Evolutionary conservation across 345 rosid species (phyloP).

Genomic region (Camelina hispida): DNA sequence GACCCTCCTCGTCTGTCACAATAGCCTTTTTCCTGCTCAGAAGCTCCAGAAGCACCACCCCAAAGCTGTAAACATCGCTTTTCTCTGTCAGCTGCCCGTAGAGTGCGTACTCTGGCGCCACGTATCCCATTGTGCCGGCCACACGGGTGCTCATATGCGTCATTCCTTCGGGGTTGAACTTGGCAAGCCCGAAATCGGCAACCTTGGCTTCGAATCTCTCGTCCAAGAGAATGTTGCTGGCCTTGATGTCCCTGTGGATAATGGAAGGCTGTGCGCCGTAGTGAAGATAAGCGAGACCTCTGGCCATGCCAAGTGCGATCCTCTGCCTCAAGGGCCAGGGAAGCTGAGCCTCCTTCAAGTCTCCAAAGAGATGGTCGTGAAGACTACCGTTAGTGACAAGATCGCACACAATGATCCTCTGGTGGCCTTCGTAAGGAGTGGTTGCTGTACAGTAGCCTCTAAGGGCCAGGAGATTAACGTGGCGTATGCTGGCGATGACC

Average conservation of each 20-base stretch:
- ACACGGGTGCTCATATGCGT: constrained; percentile 92
- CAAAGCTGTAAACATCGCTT: constrained; percentile 92
- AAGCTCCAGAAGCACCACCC: constrained; percentile 89
- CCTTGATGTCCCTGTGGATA: constrained; percentile 90
- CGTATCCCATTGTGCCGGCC: constrained; percentile 96
- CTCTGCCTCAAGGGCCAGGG: constrained; percentile 82
- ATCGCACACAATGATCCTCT: constrained; percentile 93
- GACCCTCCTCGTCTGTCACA: constrained; percentile 52
- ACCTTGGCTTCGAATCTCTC: constrained; percentile 81
- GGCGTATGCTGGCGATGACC: constrained; percentile 90
- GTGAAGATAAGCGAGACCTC: constrained; percentile 88
- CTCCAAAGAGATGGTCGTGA: constrained; percentile 77
- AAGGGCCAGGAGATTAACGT: constrained; percentile 81
- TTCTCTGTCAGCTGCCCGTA: constrained; percentile 88
- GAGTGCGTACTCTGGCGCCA: constrained; percentile 93
- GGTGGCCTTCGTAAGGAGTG: constrained; percentile 82
- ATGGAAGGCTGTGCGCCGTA: constrained; percentile 78
- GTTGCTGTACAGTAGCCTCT: constrained; percentile 90
- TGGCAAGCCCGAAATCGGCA: constrained; percentile 90
- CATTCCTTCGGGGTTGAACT: constrained; percentile 78
- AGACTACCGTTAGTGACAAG: constrained; percentile 82
- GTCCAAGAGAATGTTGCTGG: constrained; percentile 86
- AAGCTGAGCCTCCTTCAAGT: constrained; percentile 51
- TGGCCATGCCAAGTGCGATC: constrained; percentile 85
- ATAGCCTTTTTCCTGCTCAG: constrained; percentile 86